Conservation (phyloP, 2,329 filamentous ascomycete species). For the Cladosporium colombiae region DNA sequence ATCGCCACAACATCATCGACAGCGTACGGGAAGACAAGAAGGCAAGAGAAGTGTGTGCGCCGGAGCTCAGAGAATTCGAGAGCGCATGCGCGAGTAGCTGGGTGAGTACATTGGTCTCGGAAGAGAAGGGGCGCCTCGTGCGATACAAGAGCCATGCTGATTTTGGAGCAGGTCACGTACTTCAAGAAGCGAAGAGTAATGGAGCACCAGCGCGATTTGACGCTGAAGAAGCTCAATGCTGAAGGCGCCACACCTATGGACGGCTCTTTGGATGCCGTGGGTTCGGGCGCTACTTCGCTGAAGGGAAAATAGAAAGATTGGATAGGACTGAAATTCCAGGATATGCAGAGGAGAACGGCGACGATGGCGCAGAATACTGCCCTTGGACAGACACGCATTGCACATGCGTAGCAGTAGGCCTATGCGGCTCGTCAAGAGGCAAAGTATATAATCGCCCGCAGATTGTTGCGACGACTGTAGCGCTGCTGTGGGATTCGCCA, state of each 20-base stretch:
- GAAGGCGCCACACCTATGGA: conserved; percentile 41
- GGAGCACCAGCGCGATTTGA: conserved; percentile 81
- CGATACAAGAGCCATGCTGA: conserved; percentile 22
- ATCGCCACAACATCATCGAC: conserved; percentile 79
- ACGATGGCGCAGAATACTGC: background rate
- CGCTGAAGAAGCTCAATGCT: conserved; percentile 67
- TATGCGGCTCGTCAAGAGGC: background rate
- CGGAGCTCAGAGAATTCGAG: conserved; percentile 70
- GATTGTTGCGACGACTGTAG: background rate
- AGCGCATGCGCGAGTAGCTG: conserved; percentile 84
- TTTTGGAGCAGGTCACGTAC: conserved; percentile 74
- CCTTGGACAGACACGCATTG: background rate
- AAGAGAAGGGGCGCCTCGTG: background rate
- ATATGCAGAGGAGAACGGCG: background rate
- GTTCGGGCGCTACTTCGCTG: conserved; percentile 19
- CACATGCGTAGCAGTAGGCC: background rate
- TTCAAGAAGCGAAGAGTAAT: conserved; percentile 97
- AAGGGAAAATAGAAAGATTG: conserved; percentile 19
- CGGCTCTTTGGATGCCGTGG: conserved; percentile 12
- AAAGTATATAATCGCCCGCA: background rate
- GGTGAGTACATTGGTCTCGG: conserved; percentile 58
- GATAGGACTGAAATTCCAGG: background rate
- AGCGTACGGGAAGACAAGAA: conserved; percentile 59
- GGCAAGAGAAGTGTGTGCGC: conserved; percentile 57
- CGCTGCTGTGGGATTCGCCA: background rate